Evolutionary conservation across 2,329 filamentous ascomycete species (phyloP).

Genomic region (Amylocarpus encephaloides): DNA sequence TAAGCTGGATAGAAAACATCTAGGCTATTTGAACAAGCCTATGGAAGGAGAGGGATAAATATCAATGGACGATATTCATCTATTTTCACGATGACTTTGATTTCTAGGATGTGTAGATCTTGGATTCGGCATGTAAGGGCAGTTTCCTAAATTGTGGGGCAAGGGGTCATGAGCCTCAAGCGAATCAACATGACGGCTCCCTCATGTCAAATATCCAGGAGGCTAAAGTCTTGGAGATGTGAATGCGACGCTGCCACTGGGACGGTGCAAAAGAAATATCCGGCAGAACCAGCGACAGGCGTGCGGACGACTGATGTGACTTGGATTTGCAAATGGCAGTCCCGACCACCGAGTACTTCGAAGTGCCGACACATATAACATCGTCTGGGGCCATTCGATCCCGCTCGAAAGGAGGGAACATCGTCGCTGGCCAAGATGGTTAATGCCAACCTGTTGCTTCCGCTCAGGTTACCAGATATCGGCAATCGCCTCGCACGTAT

Average conservation of each 20-base stretch:
- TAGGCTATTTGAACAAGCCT: constrained; percentile 7
- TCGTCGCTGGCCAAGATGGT: constrained; percentile 2
- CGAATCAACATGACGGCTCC: not conserved
- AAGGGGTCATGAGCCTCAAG: not conserved
- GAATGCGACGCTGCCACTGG: not conserved
- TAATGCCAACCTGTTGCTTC: not conserved
- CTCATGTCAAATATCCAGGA: not conserved
- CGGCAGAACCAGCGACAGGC: not conserved
- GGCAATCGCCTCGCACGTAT: not conserved
- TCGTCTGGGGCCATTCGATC: not conserved
- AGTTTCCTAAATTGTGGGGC: constrained; percentile 4
- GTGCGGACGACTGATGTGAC: not conserved
- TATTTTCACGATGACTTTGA: constrained; percentile 7
- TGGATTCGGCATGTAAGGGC: not conserved
- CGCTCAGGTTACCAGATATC: not conserved
- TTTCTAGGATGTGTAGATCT: not conserved
- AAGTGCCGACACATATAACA: constrained; percentile 1
- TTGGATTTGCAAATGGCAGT: not conserved
- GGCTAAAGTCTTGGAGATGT: not conserved
- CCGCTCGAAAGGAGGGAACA: constrained; percentile 1
- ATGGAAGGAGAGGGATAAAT: not conserved
- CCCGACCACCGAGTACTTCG: not conserved
- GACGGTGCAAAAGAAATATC: not conserved
- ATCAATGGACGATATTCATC: constrained; percentile 2
- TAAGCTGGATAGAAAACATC: not conserved